Evolutionary conservation across 768 basidiomycete species (phyloP), one percentile per base, ranked within the genome.

Genomic region (Phanerochaete sordida): DNA sequence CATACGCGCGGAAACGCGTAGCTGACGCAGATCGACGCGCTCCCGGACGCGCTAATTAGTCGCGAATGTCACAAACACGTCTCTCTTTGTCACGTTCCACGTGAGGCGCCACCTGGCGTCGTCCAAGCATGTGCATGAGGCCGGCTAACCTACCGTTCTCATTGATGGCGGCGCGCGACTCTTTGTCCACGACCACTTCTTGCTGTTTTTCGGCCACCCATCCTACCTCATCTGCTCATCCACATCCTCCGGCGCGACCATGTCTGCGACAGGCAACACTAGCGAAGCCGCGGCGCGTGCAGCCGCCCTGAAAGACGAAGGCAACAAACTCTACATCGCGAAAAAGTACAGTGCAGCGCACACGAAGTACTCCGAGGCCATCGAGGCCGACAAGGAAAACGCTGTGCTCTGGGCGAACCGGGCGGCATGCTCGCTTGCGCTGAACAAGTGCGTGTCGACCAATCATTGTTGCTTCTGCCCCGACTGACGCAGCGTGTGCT

Each of bases 391-490:
- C 33, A 71, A 69, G 12, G 67, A 66, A 13, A 77, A 77, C 62
- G 73, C 78, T 0, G 64, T 81, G 6, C 65, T 79, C 7, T 78
- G 74, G 58, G 73, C 77, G 16, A 81, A 81, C 64, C 75, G 79
- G 12, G 77, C 77, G 4, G 79, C 78, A 24, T 73, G 72, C 49
- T 64, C 65, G 39, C 58, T 79, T 31, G 69, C 69, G 1, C 63
- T 79, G 71, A 73, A 75, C 57, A 72, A 71, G 78, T 77, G 43
- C 30, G 66, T 64, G 37, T 9, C 2, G 21, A 13, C 33, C 33
- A 13, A 7, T 35, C 33, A 35, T 26, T 12, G 6, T 54, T 21
- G 26, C 33, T 12, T 12, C 28, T 50, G 15, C n/a, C n/a, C n/a
- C 7, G 48, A 50, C 28, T 28, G 23, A 50, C 48, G 33, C 33